Evolutionary conservation across 345 rosid genomes (phyloP).

Genomic region (Turritis glabra): DNA sequence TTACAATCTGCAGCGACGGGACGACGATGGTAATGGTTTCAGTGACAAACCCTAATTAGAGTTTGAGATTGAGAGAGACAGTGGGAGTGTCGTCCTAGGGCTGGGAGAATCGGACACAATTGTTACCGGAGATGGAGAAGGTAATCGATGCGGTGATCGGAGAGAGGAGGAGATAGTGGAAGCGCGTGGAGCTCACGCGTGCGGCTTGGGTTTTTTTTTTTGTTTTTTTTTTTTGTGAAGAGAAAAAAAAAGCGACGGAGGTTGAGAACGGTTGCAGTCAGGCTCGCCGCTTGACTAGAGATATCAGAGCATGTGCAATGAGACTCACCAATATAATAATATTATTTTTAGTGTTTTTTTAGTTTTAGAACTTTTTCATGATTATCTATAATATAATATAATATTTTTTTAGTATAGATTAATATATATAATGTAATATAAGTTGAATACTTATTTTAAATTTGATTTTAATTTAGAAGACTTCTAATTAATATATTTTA

Average conservation of each 20-base stretch:
- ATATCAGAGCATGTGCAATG: too few species aligned
- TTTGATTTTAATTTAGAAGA: too few species aligned
- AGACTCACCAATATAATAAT: too few species aligned
- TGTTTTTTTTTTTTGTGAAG: not conserved
- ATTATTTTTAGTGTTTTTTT: too few species aligned
- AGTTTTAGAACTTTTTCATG: too few species aligned
- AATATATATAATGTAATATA: too few species aligned
- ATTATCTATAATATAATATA: too few species aligned
- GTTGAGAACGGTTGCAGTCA: conserved; percentile 13
- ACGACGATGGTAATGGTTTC: not conserved
- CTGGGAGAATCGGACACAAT: not conserved
- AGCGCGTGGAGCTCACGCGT: conserved; percentile 29
- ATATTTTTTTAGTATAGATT: too few species aligned
- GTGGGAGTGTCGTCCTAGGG: not conserved
- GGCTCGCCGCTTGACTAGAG: conserved; percentile 5
- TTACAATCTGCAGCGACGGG: not conserved
- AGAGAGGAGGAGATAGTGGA: not conserved
- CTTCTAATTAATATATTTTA: too few species aligned
- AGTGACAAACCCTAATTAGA: conserved; percentile 39
- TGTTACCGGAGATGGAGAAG: not conserved
- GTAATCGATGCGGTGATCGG: conserved; percentile 10
- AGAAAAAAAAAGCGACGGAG: not conserved
- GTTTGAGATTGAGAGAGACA: conserved; percentile 33
- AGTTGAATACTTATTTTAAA: too few species aligned
- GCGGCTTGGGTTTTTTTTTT: not conserved